phyloP scores from a whole-genome alignment of 2,329 filamentous ascomycete genomes.

The Hypomyces rosellus region DNA sequence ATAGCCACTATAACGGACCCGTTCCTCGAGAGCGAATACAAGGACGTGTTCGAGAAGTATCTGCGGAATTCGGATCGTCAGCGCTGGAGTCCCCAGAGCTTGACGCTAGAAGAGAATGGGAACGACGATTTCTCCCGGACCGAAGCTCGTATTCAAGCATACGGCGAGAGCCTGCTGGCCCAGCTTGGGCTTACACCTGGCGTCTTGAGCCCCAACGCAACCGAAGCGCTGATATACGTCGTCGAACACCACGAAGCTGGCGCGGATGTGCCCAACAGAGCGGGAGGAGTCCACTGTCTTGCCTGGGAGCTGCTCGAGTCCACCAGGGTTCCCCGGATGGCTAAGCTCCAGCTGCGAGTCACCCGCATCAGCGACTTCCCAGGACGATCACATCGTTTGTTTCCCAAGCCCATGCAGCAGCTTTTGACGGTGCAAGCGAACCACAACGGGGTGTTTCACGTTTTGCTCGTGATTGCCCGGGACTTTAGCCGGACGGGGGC shows the following conservation, averaged over 20 bases:
- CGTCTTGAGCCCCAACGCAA: slow-evolving; percentile 10
- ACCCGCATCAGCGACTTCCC: slow-evolving; percentile 21
- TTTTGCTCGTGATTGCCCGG: slow-evolving; percentile 23
- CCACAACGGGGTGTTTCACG: slow-evolving; percentile 14
- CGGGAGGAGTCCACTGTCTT: slow-evolving; percentile 20
- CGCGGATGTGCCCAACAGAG: slow-evolving; percentile 1
- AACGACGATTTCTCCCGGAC: slow-evolving; percentile 11
- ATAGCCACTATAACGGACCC: slow-evolving; percentile 18
- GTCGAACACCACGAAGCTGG: slow-evolving; percentile 19
- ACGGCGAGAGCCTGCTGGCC: slow-evolving; percentile 16
- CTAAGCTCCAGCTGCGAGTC: slow-evolving; percentile 18
- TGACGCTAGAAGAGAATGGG: slow-evolving; percentile 10
- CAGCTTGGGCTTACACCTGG: slow-evolving; percentile 14
- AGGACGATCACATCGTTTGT: slow-evolving; percentile 2
- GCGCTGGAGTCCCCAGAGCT: slow-evolving; percentile 15
- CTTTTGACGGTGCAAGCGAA: slow-evolving; percentile 17
- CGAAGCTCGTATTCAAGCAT: slow-evolving; percentile 17
- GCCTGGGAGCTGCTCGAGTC: slow-evolving; percentile 24
- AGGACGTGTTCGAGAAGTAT: slow-evolving; percentile 20
- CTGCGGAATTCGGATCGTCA: slow-evolving; percentile 19
- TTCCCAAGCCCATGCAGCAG: slow-evolving; percentile 8
- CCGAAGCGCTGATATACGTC: slow-evolving; percentile 19
- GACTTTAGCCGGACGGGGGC: slow-evolving; percentile 21
- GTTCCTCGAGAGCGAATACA: slow-evolving; percentile 20
- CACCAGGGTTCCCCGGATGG: slow-evolving; percentile 11